Evolutionary conservation across 1,284 basidiomycete species (phyloP).

Genomic region (Amylostereum areolatum): DNA sequence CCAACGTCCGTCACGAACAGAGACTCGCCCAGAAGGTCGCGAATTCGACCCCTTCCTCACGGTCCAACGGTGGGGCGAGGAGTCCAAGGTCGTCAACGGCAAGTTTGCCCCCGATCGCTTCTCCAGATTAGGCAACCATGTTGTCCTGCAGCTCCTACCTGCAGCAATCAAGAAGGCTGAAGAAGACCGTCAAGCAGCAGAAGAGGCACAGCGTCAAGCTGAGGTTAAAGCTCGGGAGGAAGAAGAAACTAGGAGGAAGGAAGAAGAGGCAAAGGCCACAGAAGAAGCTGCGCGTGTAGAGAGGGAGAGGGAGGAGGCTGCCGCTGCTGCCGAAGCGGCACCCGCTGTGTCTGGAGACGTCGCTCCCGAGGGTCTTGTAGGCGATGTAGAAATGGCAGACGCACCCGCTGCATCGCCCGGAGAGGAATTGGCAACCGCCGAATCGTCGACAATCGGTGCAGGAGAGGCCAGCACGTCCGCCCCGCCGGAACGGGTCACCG

Average conservation of each 20-base stretch:
- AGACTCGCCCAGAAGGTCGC: constrained; percentile 42
- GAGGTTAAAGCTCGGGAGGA: constrained; percentile 32
- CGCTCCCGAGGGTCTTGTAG: neutral
- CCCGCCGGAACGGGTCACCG: constrained; percentile 60
- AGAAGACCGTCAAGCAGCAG: constrained; percentile 37
- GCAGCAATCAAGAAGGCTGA: constrained; percentile 60
- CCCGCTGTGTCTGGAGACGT: constrained; percentile 1
- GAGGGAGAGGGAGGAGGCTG: constrained; percentile 15
- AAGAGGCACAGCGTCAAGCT: constrained; percentile 28
- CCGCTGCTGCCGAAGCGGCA: constrained; percentile 19
- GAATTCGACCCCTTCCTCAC: constrained; percentile 78
- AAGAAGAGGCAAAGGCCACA: constrained; percentile 19
- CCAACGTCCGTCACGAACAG: constrained; percentile 48
- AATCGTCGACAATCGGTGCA: constrained; percentile 12
- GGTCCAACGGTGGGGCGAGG: constrained; percentile 87
- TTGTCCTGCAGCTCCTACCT: constrained; percentile 78
- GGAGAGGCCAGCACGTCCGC: constrained; percentile 27
- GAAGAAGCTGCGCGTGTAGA: constrained; percentile 23
- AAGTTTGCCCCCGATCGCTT: constrained; percentile 65
- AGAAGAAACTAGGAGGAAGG: constrained; percentile 11
- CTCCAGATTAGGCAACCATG: constrained; percentile 66
- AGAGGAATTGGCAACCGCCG: constrained; percentile 13
- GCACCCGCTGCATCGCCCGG: constrained; percentile 14
- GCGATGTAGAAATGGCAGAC: constrained; percentile 20
- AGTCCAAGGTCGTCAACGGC: constrained; percentile 77